Evolutionary conservation across 2,329 filamentous ascomycete species (phyloP).

Genomic region (Colletotrichum graminicola): DNA sequence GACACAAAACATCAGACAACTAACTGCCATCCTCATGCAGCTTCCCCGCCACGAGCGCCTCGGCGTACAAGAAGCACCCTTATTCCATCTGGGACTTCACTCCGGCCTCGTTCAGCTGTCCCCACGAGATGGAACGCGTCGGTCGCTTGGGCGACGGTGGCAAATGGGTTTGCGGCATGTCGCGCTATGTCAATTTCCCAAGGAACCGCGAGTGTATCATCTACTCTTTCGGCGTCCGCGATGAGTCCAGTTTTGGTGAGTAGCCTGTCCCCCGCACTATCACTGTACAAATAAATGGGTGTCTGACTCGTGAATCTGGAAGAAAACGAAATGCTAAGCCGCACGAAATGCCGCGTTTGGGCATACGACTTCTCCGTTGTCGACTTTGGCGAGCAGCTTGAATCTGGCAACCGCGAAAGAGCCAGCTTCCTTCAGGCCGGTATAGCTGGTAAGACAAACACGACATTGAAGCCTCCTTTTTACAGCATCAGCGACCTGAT

Average conservation of each 20-base stretch:
- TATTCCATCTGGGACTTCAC: slow-evolving; percentile 57
- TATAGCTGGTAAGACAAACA: slow-evolving; percentile 49
- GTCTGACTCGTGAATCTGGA: neutral
- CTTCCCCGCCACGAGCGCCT: slow-evolving; percentile 43
- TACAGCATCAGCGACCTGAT: slow-evolving; percentile 54
- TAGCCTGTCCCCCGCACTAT: too few species aligned
- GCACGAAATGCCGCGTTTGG: slow-evolving; percentile 55
- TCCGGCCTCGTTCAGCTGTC: slow-evolving; percentile 55
- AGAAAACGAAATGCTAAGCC: slow-evolving; percentile 53
- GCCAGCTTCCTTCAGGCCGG: slow-evolving; percentile 52
- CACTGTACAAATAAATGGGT: neutral
- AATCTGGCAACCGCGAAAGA: slow-evolving; percentile 42
- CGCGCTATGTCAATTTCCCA: slow-evolving; percentile 49
- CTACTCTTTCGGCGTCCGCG: slow-evolving; percentile 55
- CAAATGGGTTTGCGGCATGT: slow-evolving; percentile 58
- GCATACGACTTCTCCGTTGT: slow-evolving; percentile 55
- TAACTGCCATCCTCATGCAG: slow-evolving; percentile 29
- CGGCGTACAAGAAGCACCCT: slow-evolving; percentile 45
- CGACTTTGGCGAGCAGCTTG: slow-evolving; percentile 49
- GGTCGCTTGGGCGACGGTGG: slow-evolving; percentile 57
- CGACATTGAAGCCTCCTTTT: slow-evolving; percentile 46
- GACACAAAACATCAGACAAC: neutral
- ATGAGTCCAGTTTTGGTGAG: slow-evolving; percentile 54
- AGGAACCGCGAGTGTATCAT: slow-evolving; percentile 48
- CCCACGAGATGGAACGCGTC: slow-evolving; percentile 55